A percentile compares a stretch with the other conserved stretches of the same genome.
Conservation (phyloP, 2,329 filamentous ascomycete species). For the Curvularia sp. region DNA sequence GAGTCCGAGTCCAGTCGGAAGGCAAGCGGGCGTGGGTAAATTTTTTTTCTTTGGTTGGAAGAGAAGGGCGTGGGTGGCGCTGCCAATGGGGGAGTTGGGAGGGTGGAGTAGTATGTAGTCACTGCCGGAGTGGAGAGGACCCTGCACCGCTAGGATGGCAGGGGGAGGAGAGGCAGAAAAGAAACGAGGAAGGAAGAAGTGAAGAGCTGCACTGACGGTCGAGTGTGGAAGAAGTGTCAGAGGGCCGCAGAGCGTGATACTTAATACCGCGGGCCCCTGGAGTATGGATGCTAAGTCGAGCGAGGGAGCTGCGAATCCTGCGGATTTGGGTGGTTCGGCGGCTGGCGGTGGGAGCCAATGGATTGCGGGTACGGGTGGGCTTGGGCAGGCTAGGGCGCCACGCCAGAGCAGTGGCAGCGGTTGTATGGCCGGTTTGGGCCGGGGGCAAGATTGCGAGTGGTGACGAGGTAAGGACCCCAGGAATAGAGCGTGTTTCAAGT, state of each 20-base stretch:
- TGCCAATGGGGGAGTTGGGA: conserved; percentile 37
- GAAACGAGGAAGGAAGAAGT: conserved; percentile 34
- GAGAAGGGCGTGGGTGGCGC: conserved; percentile 37
- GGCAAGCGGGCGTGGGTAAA: conserved; percentile 23
- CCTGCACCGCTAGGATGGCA: conserved; percentile 43
- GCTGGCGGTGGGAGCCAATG: conserved; percentile 41
- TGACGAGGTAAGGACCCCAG: conserved; percentile 34
- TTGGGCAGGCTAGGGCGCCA: conserved; percentile 42
- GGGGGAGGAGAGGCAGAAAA: conserved; percentile 23
- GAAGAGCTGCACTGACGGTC: conserved; percentile 42
- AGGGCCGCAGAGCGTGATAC: conserved; percentile 39
- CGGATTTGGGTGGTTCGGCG: conserved; percentile 34
- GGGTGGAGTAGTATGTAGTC: conserved; percentile 23
- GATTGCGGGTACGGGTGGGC: conserved; percentile 21
- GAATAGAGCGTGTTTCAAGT: conserved; percentile 49
- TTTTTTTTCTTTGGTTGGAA: conserved; percentile 19
- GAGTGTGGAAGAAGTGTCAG: conserved; percentile 22
- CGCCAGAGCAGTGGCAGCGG: conserved; percentile 37
- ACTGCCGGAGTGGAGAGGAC: conserved; percentile 34
- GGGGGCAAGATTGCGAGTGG: conserved; percentile 37
- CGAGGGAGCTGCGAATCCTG: conserved; percentile 18
- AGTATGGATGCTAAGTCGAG: conserved; percentile 22
- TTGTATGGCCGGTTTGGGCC: conserved; percentile 42
- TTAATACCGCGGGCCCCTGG: conserved; percentile 31
- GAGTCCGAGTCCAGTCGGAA: conserved; percentile 35